A percentile compares a stretch with the other conserved stretches of the same genome.
phyloP scores from a whole-genome alignment of 75 land plant species.

The Selaginella moellendorffii region DNA sequence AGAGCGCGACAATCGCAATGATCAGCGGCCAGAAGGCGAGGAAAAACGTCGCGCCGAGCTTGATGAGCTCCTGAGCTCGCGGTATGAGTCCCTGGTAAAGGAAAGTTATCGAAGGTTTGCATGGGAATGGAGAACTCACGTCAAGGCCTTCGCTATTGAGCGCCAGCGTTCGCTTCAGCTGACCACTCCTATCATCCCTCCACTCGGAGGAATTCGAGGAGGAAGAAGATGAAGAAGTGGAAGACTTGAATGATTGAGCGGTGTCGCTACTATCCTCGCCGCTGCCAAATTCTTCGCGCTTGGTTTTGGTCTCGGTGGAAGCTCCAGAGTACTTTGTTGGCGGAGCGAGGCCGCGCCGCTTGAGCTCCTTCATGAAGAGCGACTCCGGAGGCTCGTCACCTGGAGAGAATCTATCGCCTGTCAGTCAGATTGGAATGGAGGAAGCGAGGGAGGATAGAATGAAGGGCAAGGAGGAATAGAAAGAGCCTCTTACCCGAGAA shows the following conservation, averaged over 20 bases:
- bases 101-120: background rate
- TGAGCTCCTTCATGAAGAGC: constrained; percentile 84
- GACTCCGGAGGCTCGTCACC: constrained; percentile 92
- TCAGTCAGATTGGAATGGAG: no score
- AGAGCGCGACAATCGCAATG: constrained; percentile 34
- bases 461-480: no score
- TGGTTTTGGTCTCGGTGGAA: constrained; percentile 16
- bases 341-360: constrained; percentile 47
- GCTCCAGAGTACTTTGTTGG: background rate
- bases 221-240: background rate
- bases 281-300: constrained; percentile 9
- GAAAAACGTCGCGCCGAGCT: constrained; percentile 83
- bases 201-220: constrained; percentile 15
- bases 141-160: constrained; percentile 97
- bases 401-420: constrained; percentile 14
- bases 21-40: constrained; percentile 79
- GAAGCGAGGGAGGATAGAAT: no score
- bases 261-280: background rate
- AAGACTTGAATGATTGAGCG: background rate
- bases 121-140: constrained; percentile 18
- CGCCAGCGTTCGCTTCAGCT: constrained; percentile 70
- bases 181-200: constrained; percentile 15
- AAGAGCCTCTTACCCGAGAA: no score
- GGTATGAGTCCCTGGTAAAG: constrained; percentile 71
- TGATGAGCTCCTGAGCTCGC: constrained; percentile 53